A percentile compares a stretch with the other conserved stretches of the same genome.
Evolutionary conservation across 108 stramenopile species (phyloP).

Genomic region (Nitzschia palea): DNA sequence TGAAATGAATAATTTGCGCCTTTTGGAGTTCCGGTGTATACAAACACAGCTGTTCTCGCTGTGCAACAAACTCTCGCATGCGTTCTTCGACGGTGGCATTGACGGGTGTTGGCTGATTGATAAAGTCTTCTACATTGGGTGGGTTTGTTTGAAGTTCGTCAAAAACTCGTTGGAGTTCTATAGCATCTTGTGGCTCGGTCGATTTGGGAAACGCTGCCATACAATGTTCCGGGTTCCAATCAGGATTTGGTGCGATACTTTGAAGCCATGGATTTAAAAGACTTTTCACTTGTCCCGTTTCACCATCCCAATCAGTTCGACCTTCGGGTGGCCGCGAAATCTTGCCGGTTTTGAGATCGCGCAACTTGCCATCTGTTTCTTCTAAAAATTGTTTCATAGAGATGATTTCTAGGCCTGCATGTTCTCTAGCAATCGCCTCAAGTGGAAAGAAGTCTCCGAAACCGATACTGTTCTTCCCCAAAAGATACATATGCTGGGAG

Average conservation of each 20-base stretch:
- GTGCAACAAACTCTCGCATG: constrained; percentile 62
- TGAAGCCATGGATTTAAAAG: constrained; percentile 30
- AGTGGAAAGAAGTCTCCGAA: constrained; percentile 54
- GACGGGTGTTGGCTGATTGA: constrained; percentile 59
- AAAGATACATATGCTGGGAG: constrained; percentile 31
- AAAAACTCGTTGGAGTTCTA: constrained; percentile 40
- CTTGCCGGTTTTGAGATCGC: constrained; percentile 33
- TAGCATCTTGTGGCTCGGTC: constrained; percentile 42
- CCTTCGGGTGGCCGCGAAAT: constrained; percentile 56
- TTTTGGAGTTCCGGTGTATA: constrained; percentile 71
- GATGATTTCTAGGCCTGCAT: constrained; percentile 76
- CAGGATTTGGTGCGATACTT: constrained; percentile 46
- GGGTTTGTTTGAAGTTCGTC: constrained; percentile 24
- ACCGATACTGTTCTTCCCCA: constrained; percentile 38
- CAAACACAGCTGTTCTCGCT: constrained; percentile 55
- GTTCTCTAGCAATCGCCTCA: constrained; percentile 68
- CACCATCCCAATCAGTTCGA: constrained; percentile 78
- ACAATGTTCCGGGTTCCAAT: constrained; percentile 51
- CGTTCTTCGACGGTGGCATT: constrained; percentile 56
- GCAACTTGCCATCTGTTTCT: constrained; percentile 58
- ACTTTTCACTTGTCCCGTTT: constrained; percentile 20
- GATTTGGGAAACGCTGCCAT: constrained; percentile 58
- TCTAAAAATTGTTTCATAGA: constrained; percentile 86
- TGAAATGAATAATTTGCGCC: constrained; percentile 69
- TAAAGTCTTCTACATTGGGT: constrained; percentile 19